These are phyloP conservation scores for Aspergillus bombycis DNA, from an alignment of 2,329 filamentous ascomycete species.

Conservation along the genomic window DNA sequence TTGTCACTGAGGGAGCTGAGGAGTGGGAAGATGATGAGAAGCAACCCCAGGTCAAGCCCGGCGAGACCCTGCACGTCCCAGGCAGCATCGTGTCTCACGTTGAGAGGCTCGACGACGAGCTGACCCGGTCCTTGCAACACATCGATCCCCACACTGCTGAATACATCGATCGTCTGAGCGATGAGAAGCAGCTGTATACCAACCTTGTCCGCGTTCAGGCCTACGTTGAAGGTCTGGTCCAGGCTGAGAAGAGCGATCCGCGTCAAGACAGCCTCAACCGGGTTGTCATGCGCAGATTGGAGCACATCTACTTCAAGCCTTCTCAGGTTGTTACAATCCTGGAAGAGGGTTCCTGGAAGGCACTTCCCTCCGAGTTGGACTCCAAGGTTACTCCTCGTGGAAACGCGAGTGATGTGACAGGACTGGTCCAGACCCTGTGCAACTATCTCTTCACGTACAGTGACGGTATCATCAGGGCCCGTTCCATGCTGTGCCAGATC, in stretches of 20 bases:
- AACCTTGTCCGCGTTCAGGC: constrained; percentile 85
- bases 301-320: constrained; percentile 99
- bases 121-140: constrained; percentile 92
- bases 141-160: constrained; percentile 98
- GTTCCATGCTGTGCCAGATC: constrained; percentile 97
- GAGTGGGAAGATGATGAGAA: constrained; percentile 99
- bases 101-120: constrained; percentile 94
- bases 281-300: constrained; percentile 87
- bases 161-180: constrained; percentile 92
- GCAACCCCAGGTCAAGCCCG: constrained; percentile 71
- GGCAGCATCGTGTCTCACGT: constrained; percentile 94
- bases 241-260: constrained; percentile 69
- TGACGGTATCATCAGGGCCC: constrained; percentile 92
- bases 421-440: constrained; percentile 83
- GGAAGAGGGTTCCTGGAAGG: constrained; percentile 92
- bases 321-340: constrained; percentile 89
- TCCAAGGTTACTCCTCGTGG: constrained; percentile 79
- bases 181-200: constrained; percentile 89
- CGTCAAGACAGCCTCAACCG: constrained; percentile 89
- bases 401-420: constrained; percentile 67
- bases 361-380: constrained; percentile 69
- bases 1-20: constrained; percentile 89
- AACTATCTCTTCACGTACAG: constrained; percentile 93
- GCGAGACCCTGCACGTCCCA: constrained; percentile 84
- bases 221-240: constrained; percentile 81